Conservation (phyloP, 176 grass and related monocot species). For the Lolium multiflorum region DNA sequence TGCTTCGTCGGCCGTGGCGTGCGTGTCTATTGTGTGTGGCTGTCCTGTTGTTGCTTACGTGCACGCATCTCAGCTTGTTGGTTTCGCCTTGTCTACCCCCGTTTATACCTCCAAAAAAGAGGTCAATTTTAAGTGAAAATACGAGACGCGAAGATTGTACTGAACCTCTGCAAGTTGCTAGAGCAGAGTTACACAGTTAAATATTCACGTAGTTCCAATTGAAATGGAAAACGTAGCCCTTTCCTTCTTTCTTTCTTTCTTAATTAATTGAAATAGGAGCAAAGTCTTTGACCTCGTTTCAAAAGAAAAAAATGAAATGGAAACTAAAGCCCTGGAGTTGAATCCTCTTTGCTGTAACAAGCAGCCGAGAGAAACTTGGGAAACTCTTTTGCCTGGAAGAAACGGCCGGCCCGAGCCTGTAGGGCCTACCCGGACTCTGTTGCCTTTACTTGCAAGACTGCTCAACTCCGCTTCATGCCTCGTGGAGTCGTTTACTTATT, state of each 20-base stretch:
- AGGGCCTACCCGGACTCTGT: background rate
- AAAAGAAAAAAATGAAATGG: background rate
- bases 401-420: background rate
- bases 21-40: background rate
- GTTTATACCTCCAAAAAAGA: slow-evolving; percentile 37
- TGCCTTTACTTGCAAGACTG: slow-evolving; percentile 52
- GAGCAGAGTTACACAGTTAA: background rate
- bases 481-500: slow-evolving; percentile 44
- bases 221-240: background rate
- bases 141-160: background rate
- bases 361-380: slow-evolving; percentile 1
- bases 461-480: slow-evolving; percentile 32
- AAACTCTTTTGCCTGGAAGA: slow-evolving; percentile 28
- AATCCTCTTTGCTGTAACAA: background rate
- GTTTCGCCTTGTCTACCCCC: background rate
- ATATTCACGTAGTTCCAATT: background rate
- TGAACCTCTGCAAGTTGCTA: slow-evolving; percentile 6
- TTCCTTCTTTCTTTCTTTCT: too few species aligned
- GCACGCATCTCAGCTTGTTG: slow-evolving; percentile 30
- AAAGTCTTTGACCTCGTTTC: too few species aligned
- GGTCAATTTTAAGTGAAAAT: background rate
- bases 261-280: too few species aligned
- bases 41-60: slow-evolving; percentile 29
- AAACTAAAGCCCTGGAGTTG: background rate
- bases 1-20: background rate